Conservation (phyloP, 257 asterid genomes). For the Euphrasia confusa region DNA sequence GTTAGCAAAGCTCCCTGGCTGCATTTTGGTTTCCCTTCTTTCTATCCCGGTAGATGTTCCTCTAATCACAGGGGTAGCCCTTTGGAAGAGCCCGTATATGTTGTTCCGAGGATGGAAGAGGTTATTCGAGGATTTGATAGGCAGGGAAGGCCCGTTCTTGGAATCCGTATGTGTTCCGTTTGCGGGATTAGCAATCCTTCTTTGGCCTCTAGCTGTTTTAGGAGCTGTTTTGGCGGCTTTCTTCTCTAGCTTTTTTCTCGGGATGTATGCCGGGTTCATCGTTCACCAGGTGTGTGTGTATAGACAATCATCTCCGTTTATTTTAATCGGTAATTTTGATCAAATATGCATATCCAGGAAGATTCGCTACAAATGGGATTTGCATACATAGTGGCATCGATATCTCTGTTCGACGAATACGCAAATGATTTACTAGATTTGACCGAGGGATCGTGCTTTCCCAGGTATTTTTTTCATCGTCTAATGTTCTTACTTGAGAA, state of each 20-base stretch:
- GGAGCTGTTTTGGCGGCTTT: slow-evolving; percentile 61
- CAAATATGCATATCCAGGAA: slow-evolving; percentile 42
- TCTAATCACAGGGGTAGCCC: slow-evolving; percentile 59
- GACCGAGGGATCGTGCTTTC: slow-evolving; percentile 85
- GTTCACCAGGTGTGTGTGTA: slow-evolving; percentile 56
- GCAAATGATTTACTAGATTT: slow-evolving; percentile 70
- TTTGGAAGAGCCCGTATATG: slow-evolving; percentile 94
- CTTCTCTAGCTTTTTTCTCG: slow-evolving; percentile 67
- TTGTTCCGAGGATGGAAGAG: slow-evolving; percentile 86
- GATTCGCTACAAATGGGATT: slow-evolving; percentile 73
- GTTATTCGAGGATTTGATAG: slow-evolving; percentile 69
- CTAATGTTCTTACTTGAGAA: background rate
- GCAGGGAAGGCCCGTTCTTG: slow-evolving; percentile 89
- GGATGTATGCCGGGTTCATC: slow-evolving; percentile 66
- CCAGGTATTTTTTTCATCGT: slow-evolving; percentile 43
- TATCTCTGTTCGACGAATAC: slow-evolving; percentile 78
- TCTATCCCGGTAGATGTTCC: slow-evolving; percentile 62
- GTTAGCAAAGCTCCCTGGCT: slow-evolving; percentile 58
- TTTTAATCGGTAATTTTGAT: background rate
- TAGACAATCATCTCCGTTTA: background rate
- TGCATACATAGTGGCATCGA: slow-evolving; percentile 58
- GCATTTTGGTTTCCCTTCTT: slow-evolving; percentile 56
- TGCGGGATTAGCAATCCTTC: slow-evolving; percentile 77
- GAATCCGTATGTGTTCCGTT: slow-evolving; percentile 87
- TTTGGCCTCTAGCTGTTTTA: slow-evolving; percentile 86